A percentile compares a stretch with the other conserved stretches of the same genome.
These are phyloP conservation scores for Pseudogymnoascus destructans DNA, from an alignment of 2,329 filamentous ascomycete species.

Conservation along the genomic window DNA sequence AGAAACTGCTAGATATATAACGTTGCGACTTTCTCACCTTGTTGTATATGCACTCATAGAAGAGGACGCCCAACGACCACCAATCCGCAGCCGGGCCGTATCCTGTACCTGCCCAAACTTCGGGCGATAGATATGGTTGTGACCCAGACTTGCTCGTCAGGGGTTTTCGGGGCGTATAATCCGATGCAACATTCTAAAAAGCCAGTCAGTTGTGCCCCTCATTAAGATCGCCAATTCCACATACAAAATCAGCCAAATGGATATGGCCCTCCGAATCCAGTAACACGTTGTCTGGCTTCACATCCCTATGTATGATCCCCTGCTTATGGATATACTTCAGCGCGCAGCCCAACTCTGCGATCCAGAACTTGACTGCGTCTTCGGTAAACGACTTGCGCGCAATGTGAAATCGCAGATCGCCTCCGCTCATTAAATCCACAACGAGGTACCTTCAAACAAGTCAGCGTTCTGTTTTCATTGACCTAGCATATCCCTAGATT, in stretches of 20 bases:
- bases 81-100: conserved; percentile 89
- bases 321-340: conserved; percentile 75
- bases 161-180: conserved; percentile 68
- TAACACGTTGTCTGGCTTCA: conserved; percentile 86
- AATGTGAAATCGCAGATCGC: conserved; percentile 93
- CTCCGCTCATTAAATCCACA: conserved; percentile 95
- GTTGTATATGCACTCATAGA: conserved; percentile 99
- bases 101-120: conserved; percentile 83
- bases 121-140: conserved; percentile 85
- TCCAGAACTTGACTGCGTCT: conserved; percentile 94
- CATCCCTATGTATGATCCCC: conserved; percentile 79
- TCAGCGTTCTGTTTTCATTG: conserved; percentile 18
- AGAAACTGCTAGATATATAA: conserved; percentile 1
- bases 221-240: conserved; percentile 25
- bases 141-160: conserved; percentile 95
- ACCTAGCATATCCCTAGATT: conserved; percentile 14
- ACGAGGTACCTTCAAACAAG: conserved; percentile 59
- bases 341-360: conserved; percentile 84
- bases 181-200: conserved; percentile 81
- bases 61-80: conserved; percentile 97
- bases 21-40: conserved; percentile 48
- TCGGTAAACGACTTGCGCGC: conserved; percentile 96
- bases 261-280: conserved; percentile 85
- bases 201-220: conserved; percentile 14
- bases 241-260: conserved; percentile 92